A percentile compares a stretch with the other conserved stretches of the same genome.
These are phyloP conservation scores for Musa balbisiana DNA, from an alignment of 202 grass and related monocot species.

Conservation along the genomic window DNA sequence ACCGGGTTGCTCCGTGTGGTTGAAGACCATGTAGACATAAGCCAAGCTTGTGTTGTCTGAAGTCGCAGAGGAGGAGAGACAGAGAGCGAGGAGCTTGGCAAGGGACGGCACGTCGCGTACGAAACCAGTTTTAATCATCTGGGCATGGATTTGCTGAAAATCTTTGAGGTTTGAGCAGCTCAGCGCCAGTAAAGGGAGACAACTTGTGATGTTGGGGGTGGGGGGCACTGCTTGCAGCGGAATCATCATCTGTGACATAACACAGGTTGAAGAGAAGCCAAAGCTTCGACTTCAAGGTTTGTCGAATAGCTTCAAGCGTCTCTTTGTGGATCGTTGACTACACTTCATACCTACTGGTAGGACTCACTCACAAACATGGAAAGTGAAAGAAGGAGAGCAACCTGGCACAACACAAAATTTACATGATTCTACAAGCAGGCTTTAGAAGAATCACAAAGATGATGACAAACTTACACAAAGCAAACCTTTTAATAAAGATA, in stretches of 20 bases:
- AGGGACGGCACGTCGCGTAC: not conserved
- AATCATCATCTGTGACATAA: not conserved
- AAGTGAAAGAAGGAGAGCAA: no score
- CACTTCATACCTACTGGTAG: not conserved
- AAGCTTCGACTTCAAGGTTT: no score
- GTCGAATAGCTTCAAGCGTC: no score
- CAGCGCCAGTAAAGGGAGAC: not conserved
- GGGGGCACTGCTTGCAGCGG: not conserved
- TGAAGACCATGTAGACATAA: constrained; percentile 14
- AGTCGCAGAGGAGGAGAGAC: not conserved
- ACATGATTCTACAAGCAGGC: no score
- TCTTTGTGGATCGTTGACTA: not conserved
- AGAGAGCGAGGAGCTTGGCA: not conserved
- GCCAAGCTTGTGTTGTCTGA: not conserved
- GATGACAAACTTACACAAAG: no score
- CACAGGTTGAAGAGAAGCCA: no score
- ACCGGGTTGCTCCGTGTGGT: not conserved
- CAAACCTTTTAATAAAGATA: no score
- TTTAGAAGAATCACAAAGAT: no score
- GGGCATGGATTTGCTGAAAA: constrained; percentile 7
- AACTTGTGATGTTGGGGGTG: not conserved
- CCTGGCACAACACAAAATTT: no score
- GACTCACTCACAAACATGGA: no score
- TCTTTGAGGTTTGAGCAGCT: constrained; percentile 10
- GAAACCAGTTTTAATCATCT: constrained; percentile 11